A percentile compares a stretch with the other conserved stretches of the same genome.
Conservation (phyloP, 768 basidiomycete genomes). For the Crucibulum laeve region DNA sequence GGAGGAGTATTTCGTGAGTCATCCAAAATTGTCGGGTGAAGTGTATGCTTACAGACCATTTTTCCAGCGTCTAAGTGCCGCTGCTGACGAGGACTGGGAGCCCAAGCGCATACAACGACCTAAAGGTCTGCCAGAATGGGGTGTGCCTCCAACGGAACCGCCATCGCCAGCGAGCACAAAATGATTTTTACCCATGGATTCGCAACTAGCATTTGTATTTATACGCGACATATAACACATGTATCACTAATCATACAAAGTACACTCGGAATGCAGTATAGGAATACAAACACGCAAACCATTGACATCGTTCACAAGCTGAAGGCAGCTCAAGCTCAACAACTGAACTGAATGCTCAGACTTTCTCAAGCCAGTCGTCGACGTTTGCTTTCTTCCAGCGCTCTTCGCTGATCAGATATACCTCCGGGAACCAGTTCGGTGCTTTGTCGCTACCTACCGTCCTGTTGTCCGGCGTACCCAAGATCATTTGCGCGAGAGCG, state of each 20-base stretch:
- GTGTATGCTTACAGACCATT: not conserved
- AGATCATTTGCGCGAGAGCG: constrained; percentile 57
- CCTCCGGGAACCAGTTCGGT: constrained; percentile 45
- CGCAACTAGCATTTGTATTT: not conserved
- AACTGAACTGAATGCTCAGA: too few species aligned
- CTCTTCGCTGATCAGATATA: constrained; percentile 41
- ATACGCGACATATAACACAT: not conserved
- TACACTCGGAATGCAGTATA: too few species aligned
- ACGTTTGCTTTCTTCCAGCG: constrained; percentile 43
- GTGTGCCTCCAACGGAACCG: constrained; percentile 68
- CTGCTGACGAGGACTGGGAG: constrained; percentile 76
- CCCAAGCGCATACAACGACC: constrained; percentile 80
- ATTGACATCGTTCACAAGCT: not conserved
- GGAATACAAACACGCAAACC: too few species aligned
- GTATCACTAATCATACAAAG: not conserved
- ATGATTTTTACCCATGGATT: too few species aligned
- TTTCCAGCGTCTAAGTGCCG: constrained; percentile 58
- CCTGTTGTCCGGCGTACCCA: constrained; percentile 27
- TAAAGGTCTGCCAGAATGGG: constrained; percentile 91
- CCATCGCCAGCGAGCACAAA: constrained; percentile 12
- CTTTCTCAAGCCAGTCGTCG: constrained; percentile 14
- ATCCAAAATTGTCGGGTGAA: not conserved
- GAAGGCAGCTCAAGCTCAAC: too few species aligned
- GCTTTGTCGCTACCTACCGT: constrained; percentile 4
- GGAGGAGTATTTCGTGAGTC: constrained; percentile 93